phyloP scores from a whole-genome alignment of 2,329 filamentous ascomycete genomes.

The Incumbomyces lentus region DNA sequence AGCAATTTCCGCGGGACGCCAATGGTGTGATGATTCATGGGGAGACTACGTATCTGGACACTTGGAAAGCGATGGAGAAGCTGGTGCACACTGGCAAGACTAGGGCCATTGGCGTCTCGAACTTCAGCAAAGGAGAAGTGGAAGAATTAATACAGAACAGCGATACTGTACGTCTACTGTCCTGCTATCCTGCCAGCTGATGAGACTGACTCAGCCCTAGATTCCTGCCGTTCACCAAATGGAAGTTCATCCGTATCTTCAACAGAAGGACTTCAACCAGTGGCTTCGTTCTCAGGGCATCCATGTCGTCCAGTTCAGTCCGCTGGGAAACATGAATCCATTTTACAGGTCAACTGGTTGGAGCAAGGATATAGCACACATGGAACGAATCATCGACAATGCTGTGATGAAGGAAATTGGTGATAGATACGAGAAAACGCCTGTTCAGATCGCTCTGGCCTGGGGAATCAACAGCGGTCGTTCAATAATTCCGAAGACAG shows the following conservation, averaged over 20 bases:
- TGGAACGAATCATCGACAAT: slow-evolving; percentile 32
- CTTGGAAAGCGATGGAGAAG: slow-evolving; percentile 32
- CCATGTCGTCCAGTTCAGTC: slow-evolving; percentile 54
- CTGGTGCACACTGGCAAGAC: slow-evolving; percentile 33
- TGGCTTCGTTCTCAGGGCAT: slow-evolving; percentile 51
- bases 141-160: slow-evolving; percentile 9
- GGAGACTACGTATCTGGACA: slow-evolving; percentile 30
- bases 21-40: slow-evolving; percentile 21
- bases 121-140: slow-evolving; percentile 27
- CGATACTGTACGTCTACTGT: slow-evolving; percentile 9
- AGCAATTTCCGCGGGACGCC: slow-evolving; percentile 14
- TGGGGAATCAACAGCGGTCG: slow-evolving; percentile 42
- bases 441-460: slow-evolving; percentile 36
- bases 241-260: slow-evolving; percentile 59
- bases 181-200: background rate
- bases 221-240: slow-evolving; percentile 56
- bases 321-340: slow-evolving; percentile 44
- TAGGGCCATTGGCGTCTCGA: slow-evolving; percentile 33
- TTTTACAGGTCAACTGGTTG: slow-evolving; percentile 25
- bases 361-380: slow-evolving; percentile 16
- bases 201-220: slow-evolving; percentile 13
- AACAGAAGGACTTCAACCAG: slow-evolving; percentile 47
- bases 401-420: slow-evolving; percentile 31
- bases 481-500: slow-evolving; percentile 43
- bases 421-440: slow-evolving; percentile 30